Base-by-base conservation (phyloP, 108 stramenopile genomes). In the Cyclostephanos invisitatus region DNA sequence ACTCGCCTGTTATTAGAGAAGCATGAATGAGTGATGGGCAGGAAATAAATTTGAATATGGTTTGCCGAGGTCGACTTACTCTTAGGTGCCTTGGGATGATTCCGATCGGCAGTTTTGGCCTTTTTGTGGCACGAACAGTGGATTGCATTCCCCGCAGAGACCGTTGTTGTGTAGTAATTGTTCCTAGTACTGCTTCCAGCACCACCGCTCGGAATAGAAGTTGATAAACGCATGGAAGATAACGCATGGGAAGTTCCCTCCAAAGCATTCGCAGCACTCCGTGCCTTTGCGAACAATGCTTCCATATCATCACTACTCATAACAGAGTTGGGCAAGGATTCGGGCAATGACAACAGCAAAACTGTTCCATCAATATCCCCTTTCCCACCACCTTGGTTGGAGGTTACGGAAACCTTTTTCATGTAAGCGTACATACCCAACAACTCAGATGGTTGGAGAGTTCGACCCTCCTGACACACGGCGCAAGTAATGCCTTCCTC, bases 391-490 rank as follows among this genome's bases (percentile, higher is more conserved):
- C 84, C 83, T 65, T 88, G 80, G 22, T 64, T 74, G 3, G 67
- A 64, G 35, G 88, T 72, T 22, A 91, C 79, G 4, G 86, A 53
- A 2, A 94, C 88, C 67, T 91, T 94, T 75, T 90, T 91, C 51
- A 90, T 84, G 59, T 82, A 94, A 25, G 86, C 87, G 72, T 94
- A 94, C 59, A 94, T 63, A n/a, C 90, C 93, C 37, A 94, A 74
- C 17, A 94, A 64, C 58, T 90, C 89, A 14, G 84, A 75, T n/a
- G 93, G 91, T 70, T 94, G 89, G 10, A 86, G 56, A 14, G 74
- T 86, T 35, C 87, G 64, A 7, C 93, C 93, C 72, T 94, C 93
- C 68, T 94, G 93, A 68, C 93, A 94, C 27, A 91, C 86, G 9
- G 88, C 83, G 68, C 93, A 94, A 3, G 84, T 85, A 42, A 91